phyloP scores from a whole-genome alignment of 805 yeast genomes.

The Groenewaldozyma salmanticensis region DNA sequence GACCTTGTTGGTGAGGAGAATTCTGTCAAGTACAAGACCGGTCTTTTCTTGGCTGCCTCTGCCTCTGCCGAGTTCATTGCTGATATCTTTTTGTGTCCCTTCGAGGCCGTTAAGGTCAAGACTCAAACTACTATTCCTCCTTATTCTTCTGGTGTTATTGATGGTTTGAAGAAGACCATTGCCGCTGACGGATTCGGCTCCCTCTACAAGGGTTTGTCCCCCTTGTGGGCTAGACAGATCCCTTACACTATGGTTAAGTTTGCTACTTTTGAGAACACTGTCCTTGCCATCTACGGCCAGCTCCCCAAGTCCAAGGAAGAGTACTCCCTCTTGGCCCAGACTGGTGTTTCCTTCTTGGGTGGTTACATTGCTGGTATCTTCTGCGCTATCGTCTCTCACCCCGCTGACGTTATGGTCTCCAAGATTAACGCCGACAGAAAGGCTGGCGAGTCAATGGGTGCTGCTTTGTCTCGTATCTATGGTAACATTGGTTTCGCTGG shows the following conservation, averaged over 20 bases:
- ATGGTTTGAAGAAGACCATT: conserved; percentile 59
- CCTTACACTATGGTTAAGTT: conserved; percentile 99
- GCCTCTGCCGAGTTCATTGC: conserved; percentile 94
- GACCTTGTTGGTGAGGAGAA: conserved; percentile 52
- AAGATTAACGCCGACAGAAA: conserved; percentile 69
- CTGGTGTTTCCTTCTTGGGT: conserved; percentile 89
- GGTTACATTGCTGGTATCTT: conserved; percentile 97
- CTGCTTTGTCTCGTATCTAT: conserved; percentile 68
- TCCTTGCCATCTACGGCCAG: conserved; percentile 61
- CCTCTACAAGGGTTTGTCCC: conserved; percentile 80
- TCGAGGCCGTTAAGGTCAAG: conserved; percentile 89
- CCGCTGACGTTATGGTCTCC: conserved; percentile 98
- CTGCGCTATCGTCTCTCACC: conserved; percentile 94
- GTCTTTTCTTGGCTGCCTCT: conserved; percentile 70
- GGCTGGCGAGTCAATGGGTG: conserved; percentile 55
- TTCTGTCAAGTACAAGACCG: conserved; percentile 59
- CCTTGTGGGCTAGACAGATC: conserved; percentile 92
- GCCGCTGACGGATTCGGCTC: conserved; percentile 64
- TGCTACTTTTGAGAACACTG: conserved; percentile 88
- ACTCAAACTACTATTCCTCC: conserved; percentile 94
- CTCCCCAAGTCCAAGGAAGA: conserved; percentile 66
- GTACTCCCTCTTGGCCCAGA: conserved; percentile 67
- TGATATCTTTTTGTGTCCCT: conserved; percentile 83
- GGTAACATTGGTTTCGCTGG: conserved; percentile 78
- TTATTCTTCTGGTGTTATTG: conserved; percentile 49